Evolutionary conservation across 2,329 filamentous ascomycete genomes (phyloP).

Genomic region (Rosellinia necatrix): DNA sequence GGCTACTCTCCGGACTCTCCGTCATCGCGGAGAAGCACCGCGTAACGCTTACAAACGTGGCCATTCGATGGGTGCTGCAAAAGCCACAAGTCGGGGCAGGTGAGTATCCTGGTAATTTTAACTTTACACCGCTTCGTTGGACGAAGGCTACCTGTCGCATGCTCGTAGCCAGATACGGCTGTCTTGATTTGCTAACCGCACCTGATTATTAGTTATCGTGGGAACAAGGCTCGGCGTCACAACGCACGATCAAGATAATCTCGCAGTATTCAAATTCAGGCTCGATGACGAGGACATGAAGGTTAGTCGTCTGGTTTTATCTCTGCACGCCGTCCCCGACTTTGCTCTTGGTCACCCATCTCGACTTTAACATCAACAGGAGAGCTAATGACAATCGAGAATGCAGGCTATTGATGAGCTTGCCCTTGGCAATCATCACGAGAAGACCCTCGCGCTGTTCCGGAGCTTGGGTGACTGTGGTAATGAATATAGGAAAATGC

Average conservation of each 20-base stretch:
- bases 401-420: conserved; percentile 30
- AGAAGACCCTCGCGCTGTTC: conserved; percentile 30
- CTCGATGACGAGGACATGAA: conserved; percentile 35
- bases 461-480: conserved; percentile 41
- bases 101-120: conserved; percentile 2
- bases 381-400: not conserved
- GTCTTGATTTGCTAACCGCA: not conserved
- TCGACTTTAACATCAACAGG: not conserved
- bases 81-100: conserved; percentile 40
- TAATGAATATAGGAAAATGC: conserved; percentile 41
- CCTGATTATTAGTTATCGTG: conserved; percentile 36
- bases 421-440: conserved; percentile 29
- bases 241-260: conserved; percentile 37
- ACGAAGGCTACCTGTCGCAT: not conserved
- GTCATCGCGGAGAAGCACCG: conserved; percentile 33
- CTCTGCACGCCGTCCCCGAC: not conserved
- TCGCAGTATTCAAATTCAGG: conserved; percentile 34
- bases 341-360: not conserved
- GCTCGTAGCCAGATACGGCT: no score
- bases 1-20: conserved; percentile 34
- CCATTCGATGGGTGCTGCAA: conserved; percentile 43
- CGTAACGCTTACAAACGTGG: conserved; percentile 40
- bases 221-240: conserved; percentile 41
- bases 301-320: conserved; percentile 1
- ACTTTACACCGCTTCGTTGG: not conserved